These are phyloP conservation scores for Pseudocercospora eumusae DNA, from an alignment of 2,329 filamentous ascomycete species.

Conservation along the genomic window DNA sequence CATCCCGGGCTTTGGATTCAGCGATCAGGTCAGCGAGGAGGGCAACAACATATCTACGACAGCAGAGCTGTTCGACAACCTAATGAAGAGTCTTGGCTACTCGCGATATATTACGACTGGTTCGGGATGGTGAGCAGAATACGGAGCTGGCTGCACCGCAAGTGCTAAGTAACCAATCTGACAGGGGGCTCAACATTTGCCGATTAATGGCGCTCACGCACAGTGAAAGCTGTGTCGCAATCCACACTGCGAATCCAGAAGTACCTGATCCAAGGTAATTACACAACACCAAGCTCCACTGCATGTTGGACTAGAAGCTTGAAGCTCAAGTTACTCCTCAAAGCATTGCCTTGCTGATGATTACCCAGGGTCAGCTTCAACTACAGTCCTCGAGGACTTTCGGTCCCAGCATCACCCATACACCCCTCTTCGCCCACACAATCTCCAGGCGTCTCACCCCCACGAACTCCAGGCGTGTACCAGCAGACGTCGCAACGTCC, in stretches of 20 bases:
- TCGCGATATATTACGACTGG: constrained; percentile 60
- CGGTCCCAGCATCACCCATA: constrained; percentile 10
- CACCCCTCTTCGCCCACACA: neutral
- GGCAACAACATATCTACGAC: constrained; percentile 55
- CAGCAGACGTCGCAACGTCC: constrained; percentile 40
- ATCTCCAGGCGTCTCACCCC: constrained; percentile 19
- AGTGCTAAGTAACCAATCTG: neutral
- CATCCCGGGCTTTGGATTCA: constrained; percentile 67
- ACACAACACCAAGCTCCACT: neutral
- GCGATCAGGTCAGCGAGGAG: constrained; percentile 59
- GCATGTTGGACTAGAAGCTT: neutral
- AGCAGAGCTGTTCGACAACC: constrained; percentile 56
- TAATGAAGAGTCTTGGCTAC: constrained; percentile 66
- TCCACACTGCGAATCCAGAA: constrained; percentile 62
- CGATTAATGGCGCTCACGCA: constrained; percentile 53
- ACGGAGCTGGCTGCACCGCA: neutral
- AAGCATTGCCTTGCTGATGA: neutral
- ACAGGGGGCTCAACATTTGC: constrained; percentile 48
- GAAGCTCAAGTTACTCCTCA: neutral
- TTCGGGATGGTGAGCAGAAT: constrained; percentile 48
- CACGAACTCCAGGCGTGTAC: constrained; percentile 23
- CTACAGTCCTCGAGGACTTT: constrained; percentile 21
- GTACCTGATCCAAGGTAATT: constrained; percentile 50
- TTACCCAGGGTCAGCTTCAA: constrained; percentile 23
- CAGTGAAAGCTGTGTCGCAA: constrained; percentile 56